Base-by-base conservation (phyloP, 2,329 filamentous ascomycete species). In the Chaetomiaceae sp. region DNA sequence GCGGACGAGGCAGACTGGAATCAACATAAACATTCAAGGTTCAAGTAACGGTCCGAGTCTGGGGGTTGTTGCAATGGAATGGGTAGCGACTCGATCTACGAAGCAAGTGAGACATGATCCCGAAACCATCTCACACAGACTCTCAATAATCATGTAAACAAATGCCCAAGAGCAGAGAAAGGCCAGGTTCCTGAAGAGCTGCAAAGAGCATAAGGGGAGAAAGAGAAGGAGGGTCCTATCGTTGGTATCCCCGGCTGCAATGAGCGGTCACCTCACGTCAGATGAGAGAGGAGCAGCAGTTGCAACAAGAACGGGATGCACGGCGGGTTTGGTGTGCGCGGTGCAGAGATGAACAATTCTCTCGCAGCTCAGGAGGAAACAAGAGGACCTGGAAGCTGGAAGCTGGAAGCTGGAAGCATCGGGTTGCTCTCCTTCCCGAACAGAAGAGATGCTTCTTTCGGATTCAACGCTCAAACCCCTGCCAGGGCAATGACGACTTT, bases 401-500 rank as follows among this genome's bases (percentile, higher is more conserved):
- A 38, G 33, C 33, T 11, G 15, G 29, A 40, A 14, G 19, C 19
- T 17, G 36, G 8, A 37, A 11, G 27, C 33, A 44, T 40, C 29
- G 20, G 33, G 27, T 19, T 39, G 47, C 29, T 47, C 22, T n/a
- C 51, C 15, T 25, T 40, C 31, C 34, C 33, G 36, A 34, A 46
- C 14, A 22, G 29, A 39, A 25, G n/a, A n/a, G 25, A 25, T 34
- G 46, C 17, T 42, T 20, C 31, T 42, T 36, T 15, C 6, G 17
- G 19, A 17, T 19, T 31, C 40, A 36, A 34, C 23, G 22, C n/a
- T 12, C 5, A 7, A 43, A 6, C 46, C 44, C 33, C 23, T 38
- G 45, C 14, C 44, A 33, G 45, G 44, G 56, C 49, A 53, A 51
- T 55, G 53, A 50, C 48, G 49, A 50, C 53, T 53, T 39, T 53